Base-by-base conservation (phyloP, 805 yeast species). In the Nakazawaea pomicola region DNA sequence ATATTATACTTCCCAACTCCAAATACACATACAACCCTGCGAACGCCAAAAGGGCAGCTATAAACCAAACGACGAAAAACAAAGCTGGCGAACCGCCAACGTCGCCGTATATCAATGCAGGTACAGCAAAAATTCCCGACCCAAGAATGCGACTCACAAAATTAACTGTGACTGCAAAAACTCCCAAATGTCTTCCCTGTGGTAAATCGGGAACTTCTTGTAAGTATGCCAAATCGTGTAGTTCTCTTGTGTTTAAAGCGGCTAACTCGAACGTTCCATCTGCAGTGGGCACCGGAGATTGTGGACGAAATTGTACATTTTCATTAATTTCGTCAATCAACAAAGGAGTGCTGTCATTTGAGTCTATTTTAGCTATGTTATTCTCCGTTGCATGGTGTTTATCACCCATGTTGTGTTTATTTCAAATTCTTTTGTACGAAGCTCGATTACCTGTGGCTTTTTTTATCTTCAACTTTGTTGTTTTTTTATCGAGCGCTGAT, bases 91-190 rank as follows among this genome's bases (percentile, higher is more conserved):
- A 80, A 11, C 86, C 80, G 19, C 90, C 90, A 50, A 78, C 75
- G 48, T 80, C 83, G 33, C 69, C 70, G 51, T 75, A 80, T 23
- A 83, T 74, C 19, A 80, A 74, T 15, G 84, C 72, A 0, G 90
- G 82, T 1, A 80, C 75, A 6, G 89, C 81, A 62, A 83, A 80
- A 7, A 84, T 83, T 0, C 93, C 93, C 0, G 89, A 80, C 0
- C 95, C 93, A 10, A 84, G 64, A 31, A 84, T 83, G 45, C 90
- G 63, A 12, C 86, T 76, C 6, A 84, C 68, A 50, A 81, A 79
- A 44, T 82, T 60, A 33, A 80, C 70, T 30, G 79, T 68, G 0
- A 86, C 80, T 6, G 88, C 78, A 49, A 72, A 80, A 2, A 81
- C 56, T 0, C 91, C 91, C 46, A 84, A 56, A 57, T 83, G 88